These are phyloP conservation scores for Cryphonectria parasitica DNA, from an alignment of 2,329 filamentous ascomycete species.

Conservation along the genomic window DNA sequence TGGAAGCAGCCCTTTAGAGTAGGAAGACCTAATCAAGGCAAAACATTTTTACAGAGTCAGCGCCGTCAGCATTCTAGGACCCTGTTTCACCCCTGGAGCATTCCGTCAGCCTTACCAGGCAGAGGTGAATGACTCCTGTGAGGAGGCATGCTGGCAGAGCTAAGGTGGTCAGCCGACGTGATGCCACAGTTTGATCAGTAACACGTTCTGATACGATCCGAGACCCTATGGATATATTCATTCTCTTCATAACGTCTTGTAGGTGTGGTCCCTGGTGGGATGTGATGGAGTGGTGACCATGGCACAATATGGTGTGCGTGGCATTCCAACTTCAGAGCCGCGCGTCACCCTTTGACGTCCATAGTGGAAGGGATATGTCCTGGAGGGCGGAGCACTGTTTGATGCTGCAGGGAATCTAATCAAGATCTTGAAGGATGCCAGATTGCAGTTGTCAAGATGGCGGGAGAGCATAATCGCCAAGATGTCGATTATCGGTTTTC, in stretches of 20 bases:
- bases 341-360: constrained; percentile 10
- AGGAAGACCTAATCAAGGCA: background rate
- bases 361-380: background rate
- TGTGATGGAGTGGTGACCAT: background rate
- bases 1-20: background rate
- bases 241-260: background rate
- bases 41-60: background rate
- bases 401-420: background rate
- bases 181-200: background rate
- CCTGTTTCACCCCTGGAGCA: background rate
- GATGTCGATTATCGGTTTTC: background rate
- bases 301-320: constrained; percentile 5
- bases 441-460: background rate
- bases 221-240: too few species aligned
- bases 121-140: background rate
- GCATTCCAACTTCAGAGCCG: constrained; percentile 4
- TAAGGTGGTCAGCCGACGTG: background rate
- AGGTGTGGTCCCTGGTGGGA: background rate
- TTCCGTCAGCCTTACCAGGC: background rate
- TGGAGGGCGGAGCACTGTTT: background rate
- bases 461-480: background rate
- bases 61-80: background rate
- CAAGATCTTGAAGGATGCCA: background rate
- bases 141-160: background rate
- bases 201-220: background rate